Evolutionary conservation across 768 basidiomycete species (phyloP).

Genomic region (Grammothele lineata): DNA sequence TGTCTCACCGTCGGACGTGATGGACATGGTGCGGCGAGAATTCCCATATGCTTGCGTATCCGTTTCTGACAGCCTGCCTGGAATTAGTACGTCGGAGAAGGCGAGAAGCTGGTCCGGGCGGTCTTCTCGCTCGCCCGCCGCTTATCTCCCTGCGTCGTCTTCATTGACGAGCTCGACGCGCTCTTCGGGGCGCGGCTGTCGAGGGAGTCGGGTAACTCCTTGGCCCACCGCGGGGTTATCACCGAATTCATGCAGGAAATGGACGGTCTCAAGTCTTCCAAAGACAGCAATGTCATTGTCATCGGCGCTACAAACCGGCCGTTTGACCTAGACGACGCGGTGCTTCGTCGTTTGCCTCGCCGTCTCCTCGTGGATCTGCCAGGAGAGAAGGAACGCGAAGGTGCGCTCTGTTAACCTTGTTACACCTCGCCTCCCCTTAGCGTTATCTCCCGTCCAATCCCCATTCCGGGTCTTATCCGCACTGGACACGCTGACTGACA

Average conservation of each 20-base stretch:
- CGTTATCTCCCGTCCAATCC: not conserved
- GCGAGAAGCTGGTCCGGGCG: conserved; percentile 84
- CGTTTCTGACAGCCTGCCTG: not conserved
- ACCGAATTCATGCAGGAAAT: conserved; percentile 97
- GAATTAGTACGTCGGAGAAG: conserved; percentile 86
- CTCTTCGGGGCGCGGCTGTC: conserved; percentile 85
- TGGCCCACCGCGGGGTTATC: conserved; percentile 84
- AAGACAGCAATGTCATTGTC: conserved; percentile 79
- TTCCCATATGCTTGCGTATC: conserved; percentile 1
- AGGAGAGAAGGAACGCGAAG: conserved; percentile 79
- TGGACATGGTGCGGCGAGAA: conserved; percentile 74
- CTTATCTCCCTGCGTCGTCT: conserved; percentile 88
- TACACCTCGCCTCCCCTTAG: not conserved
- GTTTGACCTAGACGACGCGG: conserved; percentile 89
- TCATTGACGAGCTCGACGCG: conserved; percentile 93
- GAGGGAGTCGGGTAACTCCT: conserved; percentile 70
- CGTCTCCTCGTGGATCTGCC: conserved; percentile 87
- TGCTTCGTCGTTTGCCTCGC: conserved; percentile 82
- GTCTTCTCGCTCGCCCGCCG: conserved; percentile 85
- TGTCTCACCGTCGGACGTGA: conserved; percentile 88
- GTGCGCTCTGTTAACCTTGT: conserved; percentile 36
- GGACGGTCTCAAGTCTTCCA: conserved; percentile 84
- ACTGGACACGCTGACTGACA: not conserved
- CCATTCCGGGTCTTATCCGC: conserved; percentile 1
- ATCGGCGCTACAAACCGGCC: conserved; percentile 94